A percentile compares a stretch with the other conserved stretches of the same genome.
phyloP scores from a whole-genome alignment of 176 grass and related monocot species.

The Oryza rufipogon region DNA sequence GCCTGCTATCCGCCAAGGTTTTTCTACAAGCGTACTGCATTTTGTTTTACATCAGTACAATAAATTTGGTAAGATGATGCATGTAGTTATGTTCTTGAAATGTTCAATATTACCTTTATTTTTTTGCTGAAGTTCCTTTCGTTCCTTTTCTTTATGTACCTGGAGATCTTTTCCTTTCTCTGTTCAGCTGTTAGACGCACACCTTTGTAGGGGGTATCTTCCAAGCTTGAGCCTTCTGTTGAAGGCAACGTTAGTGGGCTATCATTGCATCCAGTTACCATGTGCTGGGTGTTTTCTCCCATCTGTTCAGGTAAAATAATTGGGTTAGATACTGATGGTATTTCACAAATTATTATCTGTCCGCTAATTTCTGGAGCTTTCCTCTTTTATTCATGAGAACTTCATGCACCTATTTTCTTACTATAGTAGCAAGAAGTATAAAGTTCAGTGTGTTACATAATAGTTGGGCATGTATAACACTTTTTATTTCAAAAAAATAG shows the following conservation, averaged over 20 bases:
- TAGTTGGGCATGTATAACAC: background rate
- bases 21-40: conserved; percentile 98
- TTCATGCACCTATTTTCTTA: background rate
- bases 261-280: conserved; percentile 52
- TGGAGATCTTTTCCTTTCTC: conserved; percentile 91
- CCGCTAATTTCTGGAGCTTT: background rate
- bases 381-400: background rate
- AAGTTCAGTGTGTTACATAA: conserved; percentile 29
- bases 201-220: conserved; percentile 81
- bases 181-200: conserved; percentile 76
- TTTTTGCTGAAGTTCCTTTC: conserved; percentile 97
- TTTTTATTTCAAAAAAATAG: conserved; percentile 14
- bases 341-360: background rate
- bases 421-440: conserved; percentile 18
- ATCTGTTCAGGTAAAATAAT: conserved; percentile 47
- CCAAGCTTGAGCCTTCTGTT: conserved; percentile 58
- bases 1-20: conserved; percentile 95
- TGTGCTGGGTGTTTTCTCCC: conserved; percentile 58
- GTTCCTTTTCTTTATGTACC: conserved; percentile 93
- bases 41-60: conserved; percentile 34
- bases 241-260: conserved; percentile 44
- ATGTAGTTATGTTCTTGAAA: conserved; percentile 27
- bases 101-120: conserved; percentile 81
- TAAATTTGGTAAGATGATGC: conserved; percentile 22
- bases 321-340: conserved; percentile 13